Evolutionary conservation across 495 filamentous ascomycete genomes (phyloP), one percentile per base, ranked within the genome.

Genomic region (Aspergillus avenaceus): DNA sequence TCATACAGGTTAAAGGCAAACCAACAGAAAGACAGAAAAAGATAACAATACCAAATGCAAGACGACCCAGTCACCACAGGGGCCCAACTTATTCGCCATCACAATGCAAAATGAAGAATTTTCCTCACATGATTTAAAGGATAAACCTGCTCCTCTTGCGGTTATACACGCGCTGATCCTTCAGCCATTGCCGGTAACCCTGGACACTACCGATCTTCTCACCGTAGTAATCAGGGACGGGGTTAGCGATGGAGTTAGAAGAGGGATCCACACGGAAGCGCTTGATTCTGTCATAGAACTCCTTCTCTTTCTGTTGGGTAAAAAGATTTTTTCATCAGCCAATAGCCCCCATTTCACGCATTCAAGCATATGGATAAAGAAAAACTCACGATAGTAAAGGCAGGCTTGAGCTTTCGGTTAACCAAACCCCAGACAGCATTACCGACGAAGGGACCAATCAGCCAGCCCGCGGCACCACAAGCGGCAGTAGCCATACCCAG

Each of bases 101-200:
- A 38, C 32, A 41, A 46, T 41, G 18, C 27, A 19, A 41, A 18
- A 41, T 6, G 2, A 18, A n/a, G n/a, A n/a, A n/a, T n/a, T n/a
- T n/a, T n/a, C n/a, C n/a, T n/a, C 6, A 47, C 32, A 53, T 7
- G 13, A 31, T 38, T 56, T 65, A 75, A 11, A 55, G 41, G 49
- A 81, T 74, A 55, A 80, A 88, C 54, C 72, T 84, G 42, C 81
- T 79, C 60, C 87, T 84, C 80, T 96, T 97, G 72, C 85, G 83
- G 72, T 95, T 96, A 69, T 93, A 98, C n/a, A 91, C 90, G 41
- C 91, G 70, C 76, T 97, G 95, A 65, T 98, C 93, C 76, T 92
- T 96, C 63, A 98, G 70, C 93, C 93, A 98, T 65, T 87, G 84
- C 56, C 95, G 71, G 61, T 97, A 98, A 42, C 87, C 91, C 49